Conservation (phyloP, 1,284 basidiomycete genomes). For the Singerocomus inundabilis region DNA sequence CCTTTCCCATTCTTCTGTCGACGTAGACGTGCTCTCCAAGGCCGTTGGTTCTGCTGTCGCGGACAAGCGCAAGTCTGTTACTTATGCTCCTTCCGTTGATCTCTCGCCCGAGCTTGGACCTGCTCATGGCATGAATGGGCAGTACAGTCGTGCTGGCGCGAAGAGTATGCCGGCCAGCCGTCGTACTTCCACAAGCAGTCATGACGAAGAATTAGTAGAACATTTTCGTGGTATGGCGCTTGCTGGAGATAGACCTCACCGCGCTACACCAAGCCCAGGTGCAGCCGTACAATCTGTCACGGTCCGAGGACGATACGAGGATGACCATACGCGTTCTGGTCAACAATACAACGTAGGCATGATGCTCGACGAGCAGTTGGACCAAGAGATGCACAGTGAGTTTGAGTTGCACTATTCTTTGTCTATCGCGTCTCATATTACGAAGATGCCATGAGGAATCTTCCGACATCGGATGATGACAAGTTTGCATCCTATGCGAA, state of each 20-base stretch:
- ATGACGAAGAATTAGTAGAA: slow-evolving; percentile 75
- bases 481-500: slow-evolving; percentile 66
- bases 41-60: slow-evolving; percentile 60
- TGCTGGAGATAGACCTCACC: slow-evolving; percentile 54
- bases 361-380: slow-evolving; percentile 87
- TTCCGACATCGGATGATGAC: slow-evolving; percentile 91
- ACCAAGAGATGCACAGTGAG: slow-evolving; percentile 88
- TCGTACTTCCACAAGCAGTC: slow-evolving; percentile 76
- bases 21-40: slow-evolving; percentile 58
- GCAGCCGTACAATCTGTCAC: slow-evolving; percentile 52
- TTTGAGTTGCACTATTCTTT: slow-evolving; percentile 19
- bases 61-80: slow-evolving; percentile 82
- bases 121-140: slow-evolving; percentile 42
- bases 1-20: slow-evolving; percentile 49
- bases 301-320: slow-evolving; percentile 49
- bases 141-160: slow-evolving; percentile 67
- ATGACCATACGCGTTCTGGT: slow-evolving; percentile 54
- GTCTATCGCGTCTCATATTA: slow-evolving; percentile 18
- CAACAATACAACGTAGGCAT: slow-evolving; percentile 76
- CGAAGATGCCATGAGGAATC: slow-evolving; percentile 85
- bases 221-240: slow-evolving; percentile 70
- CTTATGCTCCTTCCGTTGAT: slow-evolving; percentile 75
- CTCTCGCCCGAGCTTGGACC: slow-evolving; percentile 64
- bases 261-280: slow-evolving; percentile 51
- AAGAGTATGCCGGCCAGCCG: slow-evolving; percentile 88